A percentile compares a stretch with the other conserved stretches of the same genome.
Evolutionary conservation across 1,284 basidiomycete species (phyloP).

Genomic region (Moesziomyces parantarcticus): DNA sequence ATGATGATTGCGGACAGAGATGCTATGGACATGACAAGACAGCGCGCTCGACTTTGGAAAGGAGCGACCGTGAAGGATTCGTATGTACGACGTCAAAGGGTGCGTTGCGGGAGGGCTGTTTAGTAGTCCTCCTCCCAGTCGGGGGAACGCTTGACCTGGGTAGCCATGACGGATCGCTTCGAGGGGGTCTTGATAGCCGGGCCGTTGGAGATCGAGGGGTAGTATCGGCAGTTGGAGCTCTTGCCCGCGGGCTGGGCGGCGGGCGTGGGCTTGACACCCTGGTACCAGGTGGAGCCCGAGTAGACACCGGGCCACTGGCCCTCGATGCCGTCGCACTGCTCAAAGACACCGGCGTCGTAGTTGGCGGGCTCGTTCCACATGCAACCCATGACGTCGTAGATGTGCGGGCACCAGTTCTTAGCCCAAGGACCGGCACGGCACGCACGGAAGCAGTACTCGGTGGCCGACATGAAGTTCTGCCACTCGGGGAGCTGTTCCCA

Average conservation of each 20-base stretch:
- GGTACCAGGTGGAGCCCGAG: conserved; percentile 58
- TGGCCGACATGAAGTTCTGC: conserved; percentile 64
- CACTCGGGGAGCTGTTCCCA: conserved; percentile 65
- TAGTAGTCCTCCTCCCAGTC: conserved; percentile 49
- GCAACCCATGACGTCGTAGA: conserved; percentile 63
- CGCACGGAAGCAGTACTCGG: conserved; percentile 65
- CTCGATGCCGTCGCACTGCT: conserved; percentile 59
- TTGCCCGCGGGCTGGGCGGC: conserved; percentile 43
- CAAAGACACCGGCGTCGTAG: conserved; percentile 56
- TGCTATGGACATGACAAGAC: conserved; percentile 26
- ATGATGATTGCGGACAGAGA: neutral
- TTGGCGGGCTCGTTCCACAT: conserved; percentile 63
- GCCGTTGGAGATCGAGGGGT: conserved; percentile 54
- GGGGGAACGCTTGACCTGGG: conserved; percentile 48
- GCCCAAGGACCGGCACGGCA: conserved; percentile 57
- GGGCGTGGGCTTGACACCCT: conserved; percentile 54
- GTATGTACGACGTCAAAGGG: conserved; percentile 1
- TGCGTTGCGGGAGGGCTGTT: conserved; percentile 5
- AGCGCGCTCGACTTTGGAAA: conserved; percentile 38
- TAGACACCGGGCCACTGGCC: conserved; percentile 63
- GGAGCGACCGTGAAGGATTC: conserved; percentile 29
- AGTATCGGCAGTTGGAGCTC: conserved; percentile 56
- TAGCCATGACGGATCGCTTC: conserved; percentile 51
- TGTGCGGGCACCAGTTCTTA: conserved; percentile 63
- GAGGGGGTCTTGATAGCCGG: conserved; percentile 50